Evolutionary conservation across 192 early-diverging fungal species (phyloP), one percentile per base, ranked within the genome.

Genomic region (Coemansia sp.): DNA sequence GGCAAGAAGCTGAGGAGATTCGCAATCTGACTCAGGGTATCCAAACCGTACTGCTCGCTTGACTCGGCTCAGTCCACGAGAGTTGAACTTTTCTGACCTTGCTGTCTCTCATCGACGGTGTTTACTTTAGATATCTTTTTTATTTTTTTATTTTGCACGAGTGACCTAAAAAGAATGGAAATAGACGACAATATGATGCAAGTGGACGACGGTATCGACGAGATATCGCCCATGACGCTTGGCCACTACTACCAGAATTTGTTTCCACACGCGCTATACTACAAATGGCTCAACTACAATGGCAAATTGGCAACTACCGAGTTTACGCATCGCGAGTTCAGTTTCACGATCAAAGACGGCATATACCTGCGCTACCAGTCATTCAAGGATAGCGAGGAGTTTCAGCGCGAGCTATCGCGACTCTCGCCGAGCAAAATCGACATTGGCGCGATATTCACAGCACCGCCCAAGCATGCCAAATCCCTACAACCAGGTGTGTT

Each of bases 381-480:
- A 15, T 99, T 93, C 74, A 85, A 82, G 40, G 87, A 86, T 68
- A 66, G 73, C 3, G 87, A 90, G 13, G 92, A 94, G 31, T 85
- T 99, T 29, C 91, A 92, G 72, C 68, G 81, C 7, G 93, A 96
- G 66, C 76, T 99, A 43, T 51, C 87, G 34, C 83, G 90, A n/a
- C 60, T 92, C n/a, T 86, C 80, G 38, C 97, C 97, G 27, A 86
- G 89, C 64, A 98, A 97, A 77, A 95, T 99, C 72, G 97, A 99
- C 87, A 93, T 99, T 76, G 97, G 97, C 18, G 97, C 97, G 24
- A 88, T 99, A 20, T 99, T 97, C 84, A 95, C 92, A 65, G 84
- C 88, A 15, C 76, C 67, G 71, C 97, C 97, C 18, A 93, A 90
- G 70, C 90, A 98, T 49, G 93, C 91, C 61, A 95, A 93, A 72